Evolutionary conservation across 805 yeast species (phyloP).

Genomic region (Candida sanyiensis): DNA sequence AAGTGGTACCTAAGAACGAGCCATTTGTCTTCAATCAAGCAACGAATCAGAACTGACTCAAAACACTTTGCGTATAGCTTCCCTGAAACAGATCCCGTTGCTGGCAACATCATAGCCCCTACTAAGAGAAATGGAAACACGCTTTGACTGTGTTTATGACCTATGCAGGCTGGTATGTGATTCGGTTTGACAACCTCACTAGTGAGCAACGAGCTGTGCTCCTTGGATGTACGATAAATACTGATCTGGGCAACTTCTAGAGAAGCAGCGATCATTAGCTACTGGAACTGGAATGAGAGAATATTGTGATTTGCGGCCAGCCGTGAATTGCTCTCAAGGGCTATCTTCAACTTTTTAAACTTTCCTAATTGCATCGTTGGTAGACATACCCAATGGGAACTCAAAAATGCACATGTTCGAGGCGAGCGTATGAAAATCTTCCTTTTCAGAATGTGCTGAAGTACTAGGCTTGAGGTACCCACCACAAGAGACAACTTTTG

Average conservation of each 20-base stretch:
- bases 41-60: no score
- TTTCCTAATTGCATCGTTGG: constrained; percentile 3
- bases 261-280: not conserved
- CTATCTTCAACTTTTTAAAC: not conserved
- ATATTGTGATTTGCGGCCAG: no score
- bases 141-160: not conserved
- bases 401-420: constrained; percentile 8
- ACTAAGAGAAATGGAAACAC: constrained; percentile 3
- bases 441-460: not conserved
- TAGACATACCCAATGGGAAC: constrained; percentile 11
- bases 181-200: not conserved
- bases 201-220: constrained; percentile 1
- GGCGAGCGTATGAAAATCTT: not conserved
- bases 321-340: no score
- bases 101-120: not conserved
- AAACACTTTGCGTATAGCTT: not conserved
- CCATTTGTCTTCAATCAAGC: no score
- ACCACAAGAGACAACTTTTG: constrained; percentile 15
- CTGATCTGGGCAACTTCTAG: constrained; percentile 5
- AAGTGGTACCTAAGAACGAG: no score
- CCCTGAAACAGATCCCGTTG: constrained; percentile 1
- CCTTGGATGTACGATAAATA: constrained; percentile 5
- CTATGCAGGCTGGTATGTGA: constrained; percentile 3
- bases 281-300: not conserved
- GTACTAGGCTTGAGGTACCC: constrained; percentile 14